These are phyloP conservation scores for Fusarium incarnatum DNA, from an alignment of 2,329 filamentous ascomycete species.

Conservation along the genomic window DNA sequence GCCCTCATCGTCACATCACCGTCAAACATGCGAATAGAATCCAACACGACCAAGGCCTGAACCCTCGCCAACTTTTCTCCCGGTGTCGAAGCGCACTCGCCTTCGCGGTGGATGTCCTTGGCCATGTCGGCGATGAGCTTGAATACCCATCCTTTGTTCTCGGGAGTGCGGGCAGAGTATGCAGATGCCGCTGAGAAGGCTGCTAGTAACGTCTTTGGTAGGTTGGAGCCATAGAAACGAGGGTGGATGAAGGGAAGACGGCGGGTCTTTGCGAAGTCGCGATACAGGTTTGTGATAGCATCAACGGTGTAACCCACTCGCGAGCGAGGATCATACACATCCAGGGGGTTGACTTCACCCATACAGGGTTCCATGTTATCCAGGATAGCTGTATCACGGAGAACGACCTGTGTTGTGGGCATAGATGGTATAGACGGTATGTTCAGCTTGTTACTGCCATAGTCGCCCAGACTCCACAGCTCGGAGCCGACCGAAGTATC, in stretches of 20 bases:
- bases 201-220: conserved; percentile 55
- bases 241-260: conserved; percentile 58
- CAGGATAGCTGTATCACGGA: conserved; percentile 50
- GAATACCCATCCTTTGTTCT: conserved; percentile 56
- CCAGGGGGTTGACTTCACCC: conserved; percentile 47
- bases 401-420: conserved; percentile 36
- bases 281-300: conserved; percentile 50
- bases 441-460: conserved; percentile 47
- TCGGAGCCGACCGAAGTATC: conserved; percentile 36
- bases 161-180: conserved; percentile 52
- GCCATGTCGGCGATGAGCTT: conserved; percentile 55
- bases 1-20: conserved; percentile 56
- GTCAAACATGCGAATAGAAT: conserved; percentile 58
- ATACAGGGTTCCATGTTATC: conserved; percentile 36
- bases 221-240: conserved; percentile 54
- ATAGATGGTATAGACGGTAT: conserved; percentile 47
- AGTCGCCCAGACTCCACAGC: conserved; percentile 46
- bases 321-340: conserved; percentile 53
- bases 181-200: conserved; percentile 56
- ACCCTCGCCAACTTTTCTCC: conserved; percentile 57
- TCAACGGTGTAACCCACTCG: conserved; percentile 52
- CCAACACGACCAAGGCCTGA: conserved; percentile 57
- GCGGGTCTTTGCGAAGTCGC: conserved; percentile 52
- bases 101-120: conserved; percentile 52
- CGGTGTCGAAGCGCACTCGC: conserved; percentile 48